phyloP scores from a whole-genome alignment of 495 filamentous ascomycete genomes.

The Aspergillus bridgeri region DNA sequence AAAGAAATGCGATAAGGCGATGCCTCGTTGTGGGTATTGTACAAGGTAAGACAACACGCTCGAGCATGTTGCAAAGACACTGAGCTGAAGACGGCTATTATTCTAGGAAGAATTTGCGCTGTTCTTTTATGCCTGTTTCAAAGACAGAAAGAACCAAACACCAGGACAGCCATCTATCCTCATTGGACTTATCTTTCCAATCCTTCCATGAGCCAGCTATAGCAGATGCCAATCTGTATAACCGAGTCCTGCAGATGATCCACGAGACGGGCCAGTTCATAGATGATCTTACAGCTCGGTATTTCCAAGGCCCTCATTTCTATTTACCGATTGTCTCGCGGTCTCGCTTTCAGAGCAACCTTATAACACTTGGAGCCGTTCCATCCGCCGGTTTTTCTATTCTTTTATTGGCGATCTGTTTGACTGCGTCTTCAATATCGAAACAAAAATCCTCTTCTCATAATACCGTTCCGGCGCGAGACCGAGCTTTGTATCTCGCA shows the following conservation, averaged over 20 bases:
- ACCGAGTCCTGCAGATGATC: not conserved
- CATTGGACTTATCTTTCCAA: not conserved
- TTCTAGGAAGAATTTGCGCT: not conserved
- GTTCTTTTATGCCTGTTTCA: not conserved
- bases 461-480: not conserved
- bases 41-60: not conserved
- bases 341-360: not conserved
- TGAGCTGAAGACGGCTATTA: not conserved
- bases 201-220: not conserved
- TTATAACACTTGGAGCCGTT: not conserved
- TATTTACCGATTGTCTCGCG: not conserved
- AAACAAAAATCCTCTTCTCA: not conserved
- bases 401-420: not conserved
- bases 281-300: not conserved
- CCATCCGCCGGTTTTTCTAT: not conserved
- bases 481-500: not conserved
- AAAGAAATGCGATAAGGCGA: not conserved
- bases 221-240: not conserved
- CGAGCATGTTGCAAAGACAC: too few relatives aligned
- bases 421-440: not conserved
- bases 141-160: too few relatives aligned
- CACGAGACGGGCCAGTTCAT: not conserved
- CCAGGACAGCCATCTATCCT: not conserved
- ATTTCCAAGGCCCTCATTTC: not conserved
- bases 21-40: not conserved